Conservation (phyloP, 208 protist genomes). For the Leishmania lainsoni region DNA sequence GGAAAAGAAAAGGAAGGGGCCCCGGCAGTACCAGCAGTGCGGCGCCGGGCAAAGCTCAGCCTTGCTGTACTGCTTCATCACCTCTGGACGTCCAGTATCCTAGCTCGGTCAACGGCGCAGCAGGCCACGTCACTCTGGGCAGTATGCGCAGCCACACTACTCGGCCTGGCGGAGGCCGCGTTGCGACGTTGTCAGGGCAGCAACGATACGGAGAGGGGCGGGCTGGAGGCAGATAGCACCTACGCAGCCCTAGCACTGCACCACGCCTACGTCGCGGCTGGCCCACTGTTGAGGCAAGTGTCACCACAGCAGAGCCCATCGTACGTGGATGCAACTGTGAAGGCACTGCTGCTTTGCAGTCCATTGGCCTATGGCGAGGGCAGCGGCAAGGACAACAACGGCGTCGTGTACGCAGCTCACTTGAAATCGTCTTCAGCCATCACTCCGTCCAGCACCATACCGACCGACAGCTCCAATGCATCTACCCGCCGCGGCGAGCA, state of each 20-base stretch:
- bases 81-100: conserved; percentile 12
- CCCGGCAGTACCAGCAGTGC: not conserved
- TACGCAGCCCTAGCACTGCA: conserved; percentile 4
- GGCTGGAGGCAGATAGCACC: not conserved
- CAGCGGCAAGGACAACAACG: not conserved
- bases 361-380: not conserved
- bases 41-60: conserved; percentile 10
- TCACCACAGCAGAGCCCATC: conserved; percentile 1
- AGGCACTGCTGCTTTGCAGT: conserved; percentile 19
- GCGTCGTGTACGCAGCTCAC: not conserved
- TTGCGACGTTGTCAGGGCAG: not conserved
- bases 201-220: not conserved
- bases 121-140: conserved; percentile 20
- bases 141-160: conserved; percentile 26
- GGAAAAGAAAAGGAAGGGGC: not conserved
- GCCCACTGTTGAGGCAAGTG: conserved; percentile 8
- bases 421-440: not conserved
- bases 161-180: conserved; percentile 6
- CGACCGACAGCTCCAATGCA: not conserved
- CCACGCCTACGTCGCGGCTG: conserved; percentile 26
- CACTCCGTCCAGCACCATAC: not conserved
- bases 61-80: conserved; percentile 26
- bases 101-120: conserved; percentile 12
- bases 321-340: conserved; percentile 23
- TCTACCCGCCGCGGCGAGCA: not conserved